Evolutionary conservation across 2,329 filamentous ascomycete genomes (phyloP).

Genomic region (Macroventuria anomochaeta): DNA sequence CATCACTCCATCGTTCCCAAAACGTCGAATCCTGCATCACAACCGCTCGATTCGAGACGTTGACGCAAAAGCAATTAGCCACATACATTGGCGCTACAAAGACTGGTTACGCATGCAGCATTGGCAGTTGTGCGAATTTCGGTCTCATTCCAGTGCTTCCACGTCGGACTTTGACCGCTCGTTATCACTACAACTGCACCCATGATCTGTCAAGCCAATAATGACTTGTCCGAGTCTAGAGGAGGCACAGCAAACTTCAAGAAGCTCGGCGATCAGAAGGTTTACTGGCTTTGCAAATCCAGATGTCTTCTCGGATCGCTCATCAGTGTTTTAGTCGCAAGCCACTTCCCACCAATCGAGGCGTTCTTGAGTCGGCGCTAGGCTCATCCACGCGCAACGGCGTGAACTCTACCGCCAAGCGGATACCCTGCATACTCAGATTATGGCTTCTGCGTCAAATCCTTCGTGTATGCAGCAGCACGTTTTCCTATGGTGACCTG

Average conservation of each 20-base stretch:
- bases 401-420: background rate
- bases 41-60: constrained; percentile 2
- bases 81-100: background rate
- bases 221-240: background rate
- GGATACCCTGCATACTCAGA: background rate
- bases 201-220: no score
- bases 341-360: background rate
- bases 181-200: background rate
- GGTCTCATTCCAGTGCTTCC: no score
- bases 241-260: background rate
- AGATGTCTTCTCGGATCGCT: no score
- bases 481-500: background rate
- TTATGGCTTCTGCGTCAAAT: background rate
- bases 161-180: background rate
- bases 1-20: background rate
- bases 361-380: constrained; percentile 1
- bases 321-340: background rate
- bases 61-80: constrained; percentile 7
- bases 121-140: no score
- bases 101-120: background rate
- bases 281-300: background rate
- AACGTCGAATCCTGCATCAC: constrained; percentile 1
- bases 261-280: background rate
- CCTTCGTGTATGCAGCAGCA: background rate
- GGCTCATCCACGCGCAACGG: background rate